Evolutionary conservation across 371 early-diverging fungal species (phyloP).

Genomic region (Rhizomucor miehei): DNA sequence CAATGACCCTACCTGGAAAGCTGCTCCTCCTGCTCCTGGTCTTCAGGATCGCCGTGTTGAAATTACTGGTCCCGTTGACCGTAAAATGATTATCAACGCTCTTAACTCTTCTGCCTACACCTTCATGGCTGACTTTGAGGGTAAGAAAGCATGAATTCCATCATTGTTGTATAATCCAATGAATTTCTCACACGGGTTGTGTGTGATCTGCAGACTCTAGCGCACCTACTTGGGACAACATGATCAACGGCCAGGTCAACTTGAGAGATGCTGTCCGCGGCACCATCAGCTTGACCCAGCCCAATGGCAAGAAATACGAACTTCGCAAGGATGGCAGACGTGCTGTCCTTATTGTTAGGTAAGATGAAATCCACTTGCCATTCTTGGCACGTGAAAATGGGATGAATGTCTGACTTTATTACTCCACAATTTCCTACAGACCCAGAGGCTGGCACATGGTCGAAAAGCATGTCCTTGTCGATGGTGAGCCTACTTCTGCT

Average conservation of each 20-base stretch:
- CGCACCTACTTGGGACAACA: constrained; percentile 90
- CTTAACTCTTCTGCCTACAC: constrained; percentile 90
- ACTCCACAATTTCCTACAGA: constrained; percentile 32
- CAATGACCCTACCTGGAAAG: constrained; percentile 85
- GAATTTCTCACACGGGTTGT: constrained; percentile 15
- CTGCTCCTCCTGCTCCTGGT: constrained; percentile 88
- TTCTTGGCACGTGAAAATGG: constrained; percentile 13
- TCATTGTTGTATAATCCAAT: neutral
- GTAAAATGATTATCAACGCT: constrained; percentile 98
- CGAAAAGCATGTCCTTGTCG: constrained; percentile 88
- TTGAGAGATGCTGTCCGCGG: constrained; percentile 86
- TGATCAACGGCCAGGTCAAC: constrained; percentile 86
- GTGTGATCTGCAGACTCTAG: constrained; percentile 69
- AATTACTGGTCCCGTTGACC: constrained; percentile 96
- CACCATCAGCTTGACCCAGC: constrained; percentile 76
- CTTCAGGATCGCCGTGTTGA: constrained; percentile 92
- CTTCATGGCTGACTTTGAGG: constrained; percentile 98
- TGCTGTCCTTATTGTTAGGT: constrained; percentile 86
- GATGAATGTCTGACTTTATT: neutral
- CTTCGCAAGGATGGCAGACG: constrained; percentile 80
- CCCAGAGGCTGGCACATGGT: constrained; percentile 98
- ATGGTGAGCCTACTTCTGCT: constrained; percentile 88
- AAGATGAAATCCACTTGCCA: constrained; percentile 10
- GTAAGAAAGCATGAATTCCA: constrained; percentile 28
- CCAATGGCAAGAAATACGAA: constrained; percentile 90